phyloP scores from a whole-genome alignment of 441 rosid genomes.

The Capsella rubella region DNA sequence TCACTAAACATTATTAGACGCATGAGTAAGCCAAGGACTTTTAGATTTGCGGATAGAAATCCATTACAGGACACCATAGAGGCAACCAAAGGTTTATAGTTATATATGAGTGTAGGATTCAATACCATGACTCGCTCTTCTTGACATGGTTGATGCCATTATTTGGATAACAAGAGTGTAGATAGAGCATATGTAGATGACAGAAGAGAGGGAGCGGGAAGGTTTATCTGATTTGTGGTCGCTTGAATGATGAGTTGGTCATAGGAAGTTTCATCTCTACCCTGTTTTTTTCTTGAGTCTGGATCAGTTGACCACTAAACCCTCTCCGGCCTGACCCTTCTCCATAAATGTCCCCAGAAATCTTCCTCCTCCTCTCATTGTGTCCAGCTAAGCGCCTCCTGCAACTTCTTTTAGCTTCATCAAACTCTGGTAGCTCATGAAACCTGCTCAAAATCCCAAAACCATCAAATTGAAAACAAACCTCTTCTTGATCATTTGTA shows the following conservation, averaged over 20 bases:
- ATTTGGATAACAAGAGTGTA: slow-evolving; percentile 25
- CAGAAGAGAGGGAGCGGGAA: slow-evolving; percentile 88
- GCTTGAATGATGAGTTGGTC: slow-evolving; percentile 55
- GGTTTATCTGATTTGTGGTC: slow-evolving; percentile 61
- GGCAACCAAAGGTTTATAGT: slow-evolving; percentile 13
- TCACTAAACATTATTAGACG: slow-evolving; percentile 21
- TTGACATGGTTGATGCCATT: slow-evolving; percentile 34
- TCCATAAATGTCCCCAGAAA: slow-evolving; percentile 51
- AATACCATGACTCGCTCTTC: slow-evolving; percentile 10
- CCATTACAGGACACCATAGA: slow-evolving; percentile 29
- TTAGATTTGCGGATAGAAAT: slow-evolving; percentile 22
- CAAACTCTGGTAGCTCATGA: slow-evolving; percentile 70
- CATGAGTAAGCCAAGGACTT: slow-evolving; percentile 17
- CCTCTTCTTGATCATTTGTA: not conserved
- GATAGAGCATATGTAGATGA: slow-evolving; percentile 50
- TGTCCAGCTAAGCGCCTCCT: slow-evolving; percentile 72
- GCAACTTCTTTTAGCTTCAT: slow-evolving; percentile 73
- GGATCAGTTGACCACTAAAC: slow-evolving; percentile 47
- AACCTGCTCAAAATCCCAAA: slow-evolving; percentile 54
- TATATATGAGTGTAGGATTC: slow-evolving; percentile 14
- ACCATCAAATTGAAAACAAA: not conserved
- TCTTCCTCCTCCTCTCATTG: slow-evolving; percentile 76
- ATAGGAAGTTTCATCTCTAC: slow-evolving; percentile 51
- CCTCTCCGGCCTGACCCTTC: slow-evolving; percentile 58
- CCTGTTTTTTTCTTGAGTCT: slow-evolving; percentile 56